A percentile compares a stretch with the other conserved stretches of the same genome.
Conservation (phyloP, 805 yeast genomes). For the Kodamaea hsintzibuensis region DNA sequence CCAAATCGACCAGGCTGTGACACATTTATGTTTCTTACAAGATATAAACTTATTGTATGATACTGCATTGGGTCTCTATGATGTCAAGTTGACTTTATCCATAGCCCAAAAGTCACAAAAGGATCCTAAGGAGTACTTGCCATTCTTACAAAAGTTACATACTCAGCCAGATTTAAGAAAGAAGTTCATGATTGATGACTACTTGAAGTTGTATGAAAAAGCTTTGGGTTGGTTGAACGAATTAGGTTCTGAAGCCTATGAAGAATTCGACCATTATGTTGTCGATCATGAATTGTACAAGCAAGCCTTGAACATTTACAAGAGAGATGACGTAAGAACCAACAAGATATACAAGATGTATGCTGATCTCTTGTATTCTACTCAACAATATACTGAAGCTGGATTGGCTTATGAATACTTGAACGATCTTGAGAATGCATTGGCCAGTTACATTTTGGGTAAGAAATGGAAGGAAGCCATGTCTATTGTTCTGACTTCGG, state of each 20-base stretch:
- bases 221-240: conserved; percentile 69
- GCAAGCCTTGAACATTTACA: conserved; percentile 63
- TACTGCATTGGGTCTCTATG: conserved; percentile 78
- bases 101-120: conserved; percentile 96
- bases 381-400: conserved; percentile 67
- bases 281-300: conserved; percentile 68
- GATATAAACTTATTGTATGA: conserved; percentile 84
- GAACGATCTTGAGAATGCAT: conserved; percentile 55
- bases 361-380: conserved; percentile 61
- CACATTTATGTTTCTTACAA: conserved; percentile 85
- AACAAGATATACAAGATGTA: conserved; percentile 55
- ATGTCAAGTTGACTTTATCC: conserved; percentile 73
- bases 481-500: conserved; percentile 49
- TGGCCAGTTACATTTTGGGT: conserved; percentile 67
- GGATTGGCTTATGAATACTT: conserved; percentile 77
- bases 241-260: conserved; percentile 37
- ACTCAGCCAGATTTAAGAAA: conserved; percentile 65
- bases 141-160: conserved; percentile 81
- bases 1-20: conserved; percentile 58
- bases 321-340: conserved; percentile 54
- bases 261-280: conserved; percentile 69
- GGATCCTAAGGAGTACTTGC: conserved; percentile 96
- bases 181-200: conserved; percentile 76
- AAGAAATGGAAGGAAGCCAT: conserved; percentile 88
- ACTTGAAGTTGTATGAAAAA: conserved; percentile 62